Evolutionary conservation across 2,329 filamentous ascomycete genomes (phyloP), one percentile per base, ranked within the genome.

Genomic region (Talaromyces pinophilus): DNA sequence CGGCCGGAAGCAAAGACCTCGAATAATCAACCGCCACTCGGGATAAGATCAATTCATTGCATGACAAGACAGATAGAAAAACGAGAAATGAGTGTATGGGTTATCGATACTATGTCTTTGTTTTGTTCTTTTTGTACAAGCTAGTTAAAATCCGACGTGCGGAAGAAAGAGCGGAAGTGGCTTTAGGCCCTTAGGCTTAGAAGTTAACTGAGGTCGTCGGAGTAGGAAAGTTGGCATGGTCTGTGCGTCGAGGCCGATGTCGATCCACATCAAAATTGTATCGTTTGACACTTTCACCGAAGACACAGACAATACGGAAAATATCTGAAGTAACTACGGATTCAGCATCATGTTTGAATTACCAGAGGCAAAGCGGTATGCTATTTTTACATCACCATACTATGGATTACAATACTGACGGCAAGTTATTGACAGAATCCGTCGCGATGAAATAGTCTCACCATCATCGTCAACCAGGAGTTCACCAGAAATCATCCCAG

Each of bases 331-430:
- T 35, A 38, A 35, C 17, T 35, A 8, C n/a, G 8, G 8, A 22
- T 6, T n/a, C 5, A 8, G 40, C 57, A 19, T 8, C 35, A 79
- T 79, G 77, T 79, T 79, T 61, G 76, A 77, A 50, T 67, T 78
- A 46, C 75, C 77, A 46, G 68, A 74, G 59, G 76, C 77, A 17
- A 79, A 78, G 70, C 73, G 76, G 77, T 79, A 71, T 55, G 71
- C 67, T n/a, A 8, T 33, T 8, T 33, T 2, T 7, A 5, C 25
- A 33, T 33, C 8, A 33, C 8, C 30, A 33, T 33, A 33, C 30
- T 7, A 8, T 33, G 8, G 7, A 7, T 10, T 33, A 33, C 7
- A 33, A 7, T 28, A 38, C 50, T 57, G 8, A 28, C 33, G 54
- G n/a, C 25, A 22, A 40, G 40, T 33, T 62, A 28, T 22, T 52